Evolutionary conservation across 1,139 yeast genomes (phyloP), one percentile per base, ranked within the genome.

Genomic region (Blastobotrys malaysiensis): DNA sequence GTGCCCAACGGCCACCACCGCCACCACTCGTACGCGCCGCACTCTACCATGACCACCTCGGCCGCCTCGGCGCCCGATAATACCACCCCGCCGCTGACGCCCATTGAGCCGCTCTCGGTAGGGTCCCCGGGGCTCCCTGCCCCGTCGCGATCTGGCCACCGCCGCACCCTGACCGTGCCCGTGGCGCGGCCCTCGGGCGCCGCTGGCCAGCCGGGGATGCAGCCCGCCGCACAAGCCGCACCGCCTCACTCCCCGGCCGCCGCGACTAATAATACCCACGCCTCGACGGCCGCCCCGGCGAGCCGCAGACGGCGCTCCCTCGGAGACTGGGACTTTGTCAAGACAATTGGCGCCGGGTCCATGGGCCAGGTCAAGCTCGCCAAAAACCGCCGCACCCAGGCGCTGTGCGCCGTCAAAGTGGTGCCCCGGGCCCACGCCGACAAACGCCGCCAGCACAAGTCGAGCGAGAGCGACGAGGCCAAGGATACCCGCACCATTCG

Each of bases 301-400:
- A 20, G 24, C 24, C 46, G 26, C 20, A 70, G 90, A 68, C 81
- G 98, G 61, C 85, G 86, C 59, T 80, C 96, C 5, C 86, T 93
- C 54, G 99, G 99, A 16, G 97, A 95, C 62, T 93, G 99, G 99
- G 95, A 88, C 65, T 91, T 93, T 63, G 80, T 89, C 57, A 90
- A 90, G 69, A 90, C 97, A 0, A 88, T 93, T 50, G 99, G 99
- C 51, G 97, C 98, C 3, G 99, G 99, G 2, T 88, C 97, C 1
- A 93, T 95, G 99, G 99, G 99, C 55, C 95, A 93, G 70, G 99
- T 93, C 52, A 95, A 95, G 70, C 76, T 93, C 49, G 98, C 98
- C 1, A 86, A 83, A 64, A 96, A 91, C 72, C 81, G 87, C 60
- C 70, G 82, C 45, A 88, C 97, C 1, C 81, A 81, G 53, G 97